Percentiles rank a stretch among this genome's conserved stretches.
phyloP scores from a whole-genome alignment of 768 basidiomycete genomes.

The Leccinum variicolor region DNA sequence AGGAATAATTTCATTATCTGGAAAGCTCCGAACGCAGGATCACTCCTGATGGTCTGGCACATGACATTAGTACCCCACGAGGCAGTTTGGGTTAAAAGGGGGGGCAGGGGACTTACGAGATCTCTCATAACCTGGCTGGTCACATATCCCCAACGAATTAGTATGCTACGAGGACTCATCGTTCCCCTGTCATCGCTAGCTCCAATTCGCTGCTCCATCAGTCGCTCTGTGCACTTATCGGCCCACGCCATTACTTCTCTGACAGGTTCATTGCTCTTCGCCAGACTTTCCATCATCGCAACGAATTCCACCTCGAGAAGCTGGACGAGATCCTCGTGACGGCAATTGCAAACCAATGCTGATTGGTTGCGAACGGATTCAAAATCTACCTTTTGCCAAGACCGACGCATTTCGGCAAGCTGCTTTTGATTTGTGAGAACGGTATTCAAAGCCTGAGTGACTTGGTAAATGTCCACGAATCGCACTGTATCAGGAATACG shows the following conservation, averaged over 20 bases:
- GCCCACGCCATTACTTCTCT: slow-evolving; percentile 89
- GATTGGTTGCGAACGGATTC: slow-evolving; percentile 90
- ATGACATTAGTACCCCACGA: not conserved
- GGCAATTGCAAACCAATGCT: slow-evolving; percentile 90
- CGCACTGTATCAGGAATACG: slow-evolving; percentile 51
- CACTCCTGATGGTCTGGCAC: slow-evolving; percentile 80
- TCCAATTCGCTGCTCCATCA: slow-evolving; percentile 69
- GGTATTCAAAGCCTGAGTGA: slow-evolving; percentile 85
- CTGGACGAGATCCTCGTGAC: slow-evolving; percentile 85
- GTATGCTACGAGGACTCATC: slow-evolving; percentile 82
- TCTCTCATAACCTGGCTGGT: slow-evolving; percentile 93
- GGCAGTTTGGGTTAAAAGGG: not conserved
- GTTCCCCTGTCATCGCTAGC: slow-evolving; percentile 69
- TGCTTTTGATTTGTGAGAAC: slow-evolving; percentile 87
- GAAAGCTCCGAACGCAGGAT: slow-evolving; percentile 90
- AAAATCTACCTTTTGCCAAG: slow-evolving; percentile 87
- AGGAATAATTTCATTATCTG: slow-evolving; percentile 89
- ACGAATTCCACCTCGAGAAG: slow-evolving; percentile 84
- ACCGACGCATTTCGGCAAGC: slow-evolving; percentile 78
- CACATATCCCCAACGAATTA: slow-evolving; percentile 92
- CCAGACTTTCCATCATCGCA: slow-evolving; percentile 63
- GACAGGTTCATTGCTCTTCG: slow-evolving; percentile 76
- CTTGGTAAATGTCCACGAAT: slow-evolving; percentile 90
- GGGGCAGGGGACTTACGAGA: slow-evolving; percentile 63
- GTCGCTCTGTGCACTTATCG: slow-evolving; percentile 81